phyloP scores from a whole-genome alignment of 805 yeast species.

The Ogataea methylovora region DNA sequence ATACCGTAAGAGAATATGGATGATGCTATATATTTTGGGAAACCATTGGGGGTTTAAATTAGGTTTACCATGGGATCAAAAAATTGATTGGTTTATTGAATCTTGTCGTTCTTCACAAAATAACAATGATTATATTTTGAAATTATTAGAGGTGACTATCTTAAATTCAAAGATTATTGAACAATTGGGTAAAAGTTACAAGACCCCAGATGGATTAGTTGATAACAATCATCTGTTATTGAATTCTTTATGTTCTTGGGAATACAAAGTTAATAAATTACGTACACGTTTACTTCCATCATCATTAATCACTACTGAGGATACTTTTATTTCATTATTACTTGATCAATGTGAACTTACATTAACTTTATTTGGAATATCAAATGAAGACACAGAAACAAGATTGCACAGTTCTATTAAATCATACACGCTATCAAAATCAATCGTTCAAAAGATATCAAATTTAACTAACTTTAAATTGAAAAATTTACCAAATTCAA shows the following conservation, averaged over 20 bases:
- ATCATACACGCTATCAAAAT: slow-evolving; percentile 4
- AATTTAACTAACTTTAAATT: slow-evolving; percentile 3
- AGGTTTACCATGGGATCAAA: slow-evolving; percentile 19
- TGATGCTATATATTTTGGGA: slow-evolving; percentile 19
- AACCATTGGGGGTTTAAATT: slow-evolving; percentile 16
- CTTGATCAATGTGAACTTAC: slow-evolving; percentile 12
- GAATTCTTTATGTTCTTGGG: slow-evolving; percentile 18
- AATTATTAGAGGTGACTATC: slow-evolving; percentile 12
- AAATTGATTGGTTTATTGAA: slow-evolving; percentile 3
- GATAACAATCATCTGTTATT: slow-evolving; percentile 9
- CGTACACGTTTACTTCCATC: background rate
- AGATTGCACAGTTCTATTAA: slow-evolving; percentile 5
- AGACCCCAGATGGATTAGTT: slow-evolving; percentile 6
- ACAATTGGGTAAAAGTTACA: slow-evolving; percentile 14
- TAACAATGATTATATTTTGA: slow-evolving; percentile 10
- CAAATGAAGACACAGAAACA: slow-evolving; percentile 2
- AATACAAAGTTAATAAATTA: slow-evolving; percentile 10
- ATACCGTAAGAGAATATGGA: slow-evolving; percentile 19
- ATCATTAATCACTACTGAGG: no score
- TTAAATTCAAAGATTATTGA: slow-evolving; percentile 14
- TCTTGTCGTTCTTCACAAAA: background rate
- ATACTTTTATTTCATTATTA: background rate
- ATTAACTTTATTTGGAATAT: slow-evolving; percentile 15
- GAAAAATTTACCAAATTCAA: slow-evolving; percentile 11
- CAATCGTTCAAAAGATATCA: slow-evolving; percentile 3